Percentiles rank a stretch among this genome's conserved stretches.
These are phyloP conservation scores for Wickerhamiella galacta DNA, from an alignment of 805 yeast genomes.

Conservation along the genomic window DNA sequence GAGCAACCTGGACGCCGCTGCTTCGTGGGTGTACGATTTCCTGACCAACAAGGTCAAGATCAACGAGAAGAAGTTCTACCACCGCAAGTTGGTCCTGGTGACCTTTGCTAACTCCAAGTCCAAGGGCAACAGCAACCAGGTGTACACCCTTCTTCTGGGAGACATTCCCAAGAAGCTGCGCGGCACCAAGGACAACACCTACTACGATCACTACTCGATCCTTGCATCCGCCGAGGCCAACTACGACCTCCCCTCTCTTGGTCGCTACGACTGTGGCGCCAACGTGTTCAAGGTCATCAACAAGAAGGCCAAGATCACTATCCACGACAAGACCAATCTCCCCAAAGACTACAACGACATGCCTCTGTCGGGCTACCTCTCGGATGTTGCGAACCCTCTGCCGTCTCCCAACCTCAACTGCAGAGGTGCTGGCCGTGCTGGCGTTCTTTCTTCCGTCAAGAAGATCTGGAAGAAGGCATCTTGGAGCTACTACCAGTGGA, in stretches of 20 bases:
- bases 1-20: slow-evolving; percentile 30
- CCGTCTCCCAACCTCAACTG: slow-evolving; percentile 19
- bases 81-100: slow-evolving; percentile 31
- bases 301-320: too few species aligned
- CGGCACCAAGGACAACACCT: slow-evolving; percentile 32
- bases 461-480: slow-evolving; percentile 18
- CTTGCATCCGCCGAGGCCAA: slow-evolving; percentile 34
- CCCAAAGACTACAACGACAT: slow-evolving; percentile 16
- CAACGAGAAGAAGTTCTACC: slow-evolving; percentile 25
- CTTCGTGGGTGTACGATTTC: slow-evolving; percentile 31
- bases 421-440: slow-evolving; percentile 20
- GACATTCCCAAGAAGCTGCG: slow-evolving; percentile 28
- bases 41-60: slow-evolving; percentile 28
- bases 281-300: slow-evolving; percentile 32
- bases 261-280: slow-evolving; percentile 35
- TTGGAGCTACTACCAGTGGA: slow-evolving; percentile 17
- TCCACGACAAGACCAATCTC: slow-evolving; percentile 10
- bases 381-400: slow-evolving; percentile 10
- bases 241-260: slow-evolving; percentile 34
- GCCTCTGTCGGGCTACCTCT: slow-evolving; percentile 14
- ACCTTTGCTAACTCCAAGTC: slow-evolving; percentile 37
- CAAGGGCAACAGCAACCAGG: slow-evolving; percentile 29
- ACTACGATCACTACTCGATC: slow-evolving; percentile 37
- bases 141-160: slow-evolving; percentile 31
- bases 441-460: slow-evolving; percentile 14